Evolutionary conservation across 1,139 yeast genomes (phyloP), one percentile per base, ranked within the genome.

Genomic region (Yamadazyma diospyri): DNA sequence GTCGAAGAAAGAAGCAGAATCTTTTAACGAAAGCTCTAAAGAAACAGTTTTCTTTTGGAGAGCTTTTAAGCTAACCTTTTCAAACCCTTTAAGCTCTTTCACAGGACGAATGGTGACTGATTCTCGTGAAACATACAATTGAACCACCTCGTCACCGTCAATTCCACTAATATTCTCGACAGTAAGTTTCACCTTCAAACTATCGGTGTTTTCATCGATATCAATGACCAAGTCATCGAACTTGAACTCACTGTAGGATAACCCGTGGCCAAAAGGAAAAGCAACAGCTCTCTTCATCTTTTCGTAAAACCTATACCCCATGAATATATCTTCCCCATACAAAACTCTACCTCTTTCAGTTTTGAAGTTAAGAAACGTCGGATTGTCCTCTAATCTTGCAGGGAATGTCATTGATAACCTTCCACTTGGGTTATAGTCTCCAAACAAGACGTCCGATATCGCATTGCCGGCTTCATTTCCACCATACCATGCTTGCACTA

Each of bases 271-370:
- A 53, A 78, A 78, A 30, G 82, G 78, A 60, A 69, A 77, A 25
- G 71, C 62, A 13, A 72, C 76, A 17, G 59, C 55, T 34, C 51
- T 61, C 40, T 66, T 63, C 21, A 63, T 39, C 49, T 68, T 70
- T 48, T 78, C 83, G 48, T 76, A 78, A 56, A 59, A 75, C 45
- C 76, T 63, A 57, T 78, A 76, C 15, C 84, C 84, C 38, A 78
- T 71, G 51, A 67, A 77, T 25, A 78, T 71, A 36, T 76, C 80
- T 40, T 61, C 67, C 18, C 79, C 78, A 42, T 78, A 78, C 34
- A 72, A 51, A 16, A 72, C 77, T 36, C 72, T 59, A 17, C 82
- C 82, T 44, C 69, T 63, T 39, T 51, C 55, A 25, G 61, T 46
- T 18, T 44, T 53, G 33, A 50, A 58, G 32, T 56, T 53, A 51